Conservation (phyloP, 768 basidiomycete species). For the Collybia sordida region DNA sequence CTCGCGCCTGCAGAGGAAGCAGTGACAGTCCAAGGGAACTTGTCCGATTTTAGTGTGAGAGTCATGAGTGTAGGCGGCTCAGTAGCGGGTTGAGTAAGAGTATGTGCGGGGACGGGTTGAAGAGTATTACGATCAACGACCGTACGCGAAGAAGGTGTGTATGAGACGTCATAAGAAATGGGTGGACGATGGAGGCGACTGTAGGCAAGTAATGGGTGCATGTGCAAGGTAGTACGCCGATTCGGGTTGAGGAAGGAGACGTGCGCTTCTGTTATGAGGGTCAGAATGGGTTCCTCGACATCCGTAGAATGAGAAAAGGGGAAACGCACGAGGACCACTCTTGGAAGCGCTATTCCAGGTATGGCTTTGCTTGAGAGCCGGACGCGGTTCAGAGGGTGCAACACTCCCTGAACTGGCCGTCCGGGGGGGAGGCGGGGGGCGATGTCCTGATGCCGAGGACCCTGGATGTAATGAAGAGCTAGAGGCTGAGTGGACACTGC, state of each 20-base stretch:
- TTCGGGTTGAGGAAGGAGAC: conserved; percentile 33
- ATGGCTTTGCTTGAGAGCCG: conserved; percentile 46
- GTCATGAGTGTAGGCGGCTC: conserved; percentile 49
- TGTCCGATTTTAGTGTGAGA: conserved; percentile 53
- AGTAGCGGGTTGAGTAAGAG: conserved; percentile 62
- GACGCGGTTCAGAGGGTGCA: conserved; percentile 38
- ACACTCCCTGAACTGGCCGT: conserved; percentile 40
- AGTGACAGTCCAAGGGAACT: conserved; percentile 62
- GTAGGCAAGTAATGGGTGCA: conserved; percentile 65
- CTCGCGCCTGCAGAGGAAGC: conserved; percentile 29
- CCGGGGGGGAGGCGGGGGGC: conserved; percentile 32
- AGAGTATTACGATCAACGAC: conserved; percentile 57
- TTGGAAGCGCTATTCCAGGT: conserved; percentile 44
- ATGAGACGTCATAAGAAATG: conserved; percentile 59
- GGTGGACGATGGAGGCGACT: conserved; percentile 57
- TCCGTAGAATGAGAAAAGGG: conserved; percentile 1
- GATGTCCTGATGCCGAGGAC: conserved; percentile 26
- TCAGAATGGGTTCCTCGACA: too few species aligned
- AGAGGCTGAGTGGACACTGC: conserved; percentile 52
- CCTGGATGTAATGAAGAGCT: conserved; percentile 46
- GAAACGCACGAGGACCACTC: conserved; percentile 38
- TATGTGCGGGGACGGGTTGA: conserved; percentile 52
- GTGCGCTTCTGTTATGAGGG: conserved; percentile 23
- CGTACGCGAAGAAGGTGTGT: conserved; percentile 55
- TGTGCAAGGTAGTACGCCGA: conserved; percentile 41